Conservation (phyloP, 106 monocot genomes). For the Triglochin maritima region DNA sequence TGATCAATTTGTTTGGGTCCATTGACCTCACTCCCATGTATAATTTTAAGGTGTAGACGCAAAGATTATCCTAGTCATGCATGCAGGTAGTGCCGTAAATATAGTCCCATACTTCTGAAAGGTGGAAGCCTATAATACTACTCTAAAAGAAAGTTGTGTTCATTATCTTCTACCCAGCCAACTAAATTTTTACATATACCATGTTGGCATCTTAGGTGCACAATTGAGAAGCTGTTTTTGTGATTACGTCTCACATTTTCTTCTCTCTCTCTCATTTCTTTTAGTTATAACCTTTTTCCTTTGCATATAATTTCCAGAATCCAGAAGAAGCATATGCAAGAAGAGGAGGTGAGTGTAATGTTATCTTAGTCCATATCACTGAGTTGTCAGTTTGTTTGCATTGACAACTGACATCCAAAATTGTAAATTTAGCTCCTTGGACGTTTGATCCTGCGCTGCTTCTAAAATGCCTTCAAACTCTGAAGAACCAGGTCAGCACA, state of each 20-base stretch:
- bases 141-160: background rate
- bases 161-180: background rate
- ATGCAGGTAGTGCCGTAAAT: too few relatives aligned
- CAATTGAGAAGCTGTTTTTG: too few relatives aligned
- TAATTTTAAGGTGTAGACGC: too few relatives aligned
- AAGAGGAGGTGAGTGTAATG: conserved; percentile 65
- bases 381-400: background rate
- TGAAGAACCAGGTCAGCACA: conserved; percentile 37
- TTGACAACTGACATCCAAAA: conserved; percentile 5
- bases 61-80: too few relatives aligned
- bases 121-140: background rate
- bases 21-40: too few relatives aligned
- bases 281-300: background rate
- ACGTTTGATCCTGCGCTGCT: conserved; percentile 72
- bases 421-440: conserved; percentile 61
- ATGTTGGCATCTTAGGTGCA: too few relatives aligned
- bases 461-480: conserved; percentile 46
- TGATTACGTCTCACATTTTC: too few relatives aligned
- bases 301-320: conserved; percentile 30
- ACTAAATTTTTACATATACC: too few relatives aligned
- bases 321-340: conserved; percentile 98
- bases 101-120: too few relatives aligned
- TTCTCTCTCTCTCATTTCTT: background rate
- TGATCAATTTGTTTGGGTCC: too few relatives aligned
- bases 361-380: background rate